Percentiles rank a stretch among this genome's conserved stretches.
phyloP scores from a whole-genome alignment of 352 stramenopile species.

The Globisporangium canariense region DNA sequence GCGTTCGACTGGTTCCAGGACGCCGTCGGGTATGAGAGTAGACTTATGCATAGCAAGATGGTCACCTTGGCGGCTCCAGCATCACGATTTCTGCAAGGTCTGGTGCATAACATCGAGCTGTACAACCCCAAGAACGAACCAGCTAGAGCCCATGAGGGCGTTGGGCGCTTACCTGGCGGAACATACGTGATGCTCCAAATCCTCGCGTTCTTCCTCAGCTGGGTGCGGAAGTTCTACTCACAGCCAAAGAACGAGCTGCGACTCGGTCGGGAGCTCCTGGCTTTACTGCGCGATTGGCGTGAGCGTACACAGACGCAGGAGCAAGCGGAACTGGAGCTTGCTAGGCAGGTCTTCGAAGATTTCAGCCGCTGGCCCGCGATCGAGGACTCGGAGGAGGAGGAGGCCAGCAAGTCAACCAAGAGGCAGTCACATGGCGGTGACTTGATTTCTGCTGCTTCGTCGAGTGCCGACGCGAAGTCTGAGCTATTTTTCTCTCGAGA shows the following conservation, averaged over 20 bases:
- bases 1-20: slow-evolving; percentile 40
- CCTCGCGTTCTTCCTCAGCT: slow-evolving; percentile 44
- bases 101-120: slow-evolving; percentile 28
- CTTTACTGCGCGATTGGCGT: slow-evolving; percentile 24
- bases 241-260: slow-evolving; percentile 29
- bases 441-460: not conserved
- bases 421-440: not conserved
- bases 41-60: slow-evolving; percentile 35
- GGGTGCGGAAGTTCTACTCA: slow-evolving; percentile 42
- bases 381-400: slow-evolving; percentile 14
- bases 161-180: slow-evolving; percentile 16
- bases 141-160: not conserved
- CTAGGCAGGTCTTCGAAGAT: slow-evolving; percentile 31
- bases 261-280: slow-evolving; percentile 29
- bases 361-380: slow-evolving; percentile 40
- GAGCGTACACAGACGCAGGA: slow-evolving; percentile 19
- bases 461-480: not conserved
- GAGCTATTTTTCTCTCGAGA: slow-evolving; percentile 12
- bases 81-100: slow-evolving; percentile 18
- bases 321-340: slow-evolving; percentile 23
- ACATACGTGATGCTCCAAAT: slow-evolving; percentile 38
- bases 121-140: slow-evolving; percentile 9
- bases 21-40: slow-evolving; percentile 25
- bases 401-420: not conserved
- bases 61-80: slow-evolving; percentile 17